These are phyloP conservation scores for Aspergillus amoenus DNA, from an alignment of 2,329 filamentous ascomycete species.

Conservation along the genomic window DNA sequence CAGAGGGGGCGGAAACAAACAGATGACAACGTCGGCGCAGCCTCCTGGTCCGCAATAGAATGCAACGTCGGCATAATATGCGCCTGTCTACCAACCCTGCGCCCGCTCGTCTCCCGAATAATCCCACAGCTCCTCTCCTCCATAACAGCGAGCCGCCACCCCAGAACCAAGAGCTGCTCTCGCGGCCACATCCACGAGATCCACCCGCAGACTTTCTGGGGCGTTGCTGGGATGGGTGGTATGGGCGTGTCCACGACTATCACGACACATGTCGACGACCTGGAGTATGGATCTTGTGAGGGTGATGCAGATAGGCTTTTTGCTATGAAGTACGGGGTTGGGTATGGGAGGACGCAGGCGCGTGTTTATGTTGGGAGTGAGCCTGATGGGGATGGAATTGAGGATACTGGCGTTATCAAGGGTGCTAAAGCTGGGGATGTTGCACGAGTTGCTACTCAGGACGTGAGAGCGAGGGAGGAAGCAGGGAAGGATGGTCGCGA, in stretches of 20 bases:
- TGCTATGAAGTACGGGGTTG: constrained; percentile 15
- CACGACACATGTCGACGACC: constrained; percentile 26
- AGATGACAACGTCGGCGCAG: constrained; percentile 37
- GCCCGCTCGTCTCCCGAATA: constrained; percentile 33
- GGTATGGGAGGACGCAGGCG: background rate
- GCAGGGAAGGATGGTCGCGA: background rate
- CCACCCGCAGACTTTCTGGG: constrained; percentile 26
- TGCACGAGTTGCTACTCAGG: background rate
- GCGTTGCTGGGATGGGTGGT: constrained; percentile 15
- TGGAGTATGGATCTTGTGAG: constrained; percentile 24
- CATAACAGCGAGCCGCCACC: constrained; percentile 19
- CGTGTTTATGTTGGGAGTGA: background rate
- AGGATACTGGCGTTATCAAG: background rate
- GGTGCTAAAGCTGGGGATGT: background rate
- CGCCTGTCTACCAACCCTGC: constrained; percentile 42
- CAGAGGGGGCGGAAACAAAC: background rate
- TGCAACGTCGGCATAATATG: constrained; percentile 43
- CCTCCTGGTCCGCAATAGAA: constrained; percentile 41
- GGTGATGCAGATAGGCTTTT: constrained; percentile 25
- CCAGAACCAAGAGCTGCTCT: constrained; percentile 12
- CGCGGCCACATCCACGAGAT: constrained; percentile 13
- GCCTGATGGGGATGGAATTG: background rate
- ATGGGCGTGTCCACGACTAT: constrained; percentile 24
- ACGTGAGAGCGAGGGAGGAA: background rate
- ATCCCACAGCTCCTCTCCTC: constrained; percentile 31